phyloP scores from a whole-genome alignment of 148 eudicot species.

The Dysphania ambrosioides region DNA sequence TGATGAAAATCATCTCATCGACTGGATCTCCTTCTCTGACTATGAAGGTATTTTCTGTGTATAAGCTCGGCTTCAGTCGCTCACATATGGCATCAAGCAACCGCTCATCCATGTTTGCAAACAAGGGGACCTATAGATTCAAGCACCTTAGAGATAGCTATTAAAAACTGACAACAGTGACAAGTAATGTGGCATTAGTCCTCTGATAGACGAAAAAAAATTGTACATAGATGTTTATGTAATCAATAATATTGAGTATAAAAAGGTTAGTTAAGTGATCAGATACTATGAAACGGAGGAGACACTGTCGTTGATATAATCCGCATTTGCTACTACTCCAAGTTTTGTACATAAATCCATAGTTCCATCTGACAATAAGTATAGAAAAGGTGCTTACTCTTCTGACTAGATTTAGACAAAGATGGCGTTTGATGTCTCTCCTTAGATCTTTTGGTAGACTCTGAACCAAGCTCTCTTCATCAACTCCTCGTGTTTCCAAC shows the following conservation, averaged over 20 bases:
- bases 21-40: slow-evolving; percentile 96
- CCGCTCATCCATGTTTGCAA: slow-evolving; percentile 95
- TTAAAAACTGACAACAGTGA: too few species aligned
- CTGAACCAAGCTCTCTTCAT: slow-evolving; percentile 80
- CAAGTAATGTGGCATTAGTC: too few species aligned
- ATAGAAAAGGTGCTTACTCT: slow-evolving; percentile 41
- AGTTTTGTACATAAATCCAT: too few species aligned
- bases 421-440: slow-evolving; percentile 94
- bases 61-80: slow-evolving; percentile 81
- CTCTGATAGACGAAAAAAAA: too few species aligned
- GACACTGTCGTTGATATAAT: too few species aligned
- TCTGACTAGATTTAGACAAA: slow-evolving; percentile 86
- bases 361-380: neutral
- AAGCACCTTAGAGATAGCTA: neutral
- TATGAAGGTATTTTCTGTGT: slow-evolving; percentile 73
- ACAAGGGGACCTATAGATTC: slow-evolving; percentile 69
- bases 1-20: slow-evolving; percentile 91
- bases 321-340: too few species aligned
- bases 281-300: too few species aligned
- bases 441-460: slow-evolving; percentile 82
- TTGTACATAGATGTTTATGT: too few species aligned
- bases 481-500: slow-evolving; percentile 94
- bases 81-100: slow-evolving; percentile 94
- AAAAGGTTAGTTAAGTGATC: too few species aligned
- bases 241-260: too few species aligned